Conservation (phyloP, 345 rosid species). For the Gossypium herbaceum region DNA sequence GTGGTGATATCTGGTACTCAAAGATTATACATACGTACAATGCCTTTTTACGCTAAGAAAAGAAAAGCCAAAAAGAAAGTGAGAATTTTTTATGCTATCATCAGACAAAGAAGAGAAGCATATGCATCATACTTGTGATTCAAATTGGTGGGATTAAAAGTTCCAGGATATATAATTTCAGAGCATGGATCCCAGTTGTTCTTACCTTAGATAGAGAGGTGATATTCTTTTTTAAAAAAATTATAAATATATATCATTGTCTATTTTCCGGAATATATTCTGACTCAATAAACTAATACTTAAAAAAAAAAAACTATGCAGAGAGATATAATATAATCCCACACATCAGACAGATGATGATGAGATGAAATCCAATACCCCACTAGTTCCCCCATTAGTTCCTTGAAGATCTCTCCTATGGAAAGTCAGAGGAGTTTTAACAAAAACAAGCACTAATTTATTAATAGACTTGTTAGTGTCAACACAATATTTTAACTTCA, state of each 20-base stretch:
- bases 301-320: neutral
- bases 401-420: neutral
- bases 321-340: neutral
- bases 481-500: too few species aligned
- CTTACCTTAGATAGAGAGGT: neutral
- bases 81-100: neutral
- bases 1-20: constrained; percentile 6
- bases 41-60: neutral
- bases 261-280: constrained; percentile 10
- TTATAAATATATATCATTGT: neutral
- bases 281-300: neutral
- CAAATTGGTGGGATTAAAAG: constrained; percentile 15
- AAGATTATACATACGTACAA: neutral
- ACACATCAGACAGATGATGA: constrained; percentile 2
- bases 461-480: neutral
- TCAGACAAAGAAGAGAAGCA: constrained; percentile 13
- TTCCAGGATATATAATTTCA: neutral
- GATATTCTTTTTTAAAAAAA: neutral
- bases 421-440: neutral
- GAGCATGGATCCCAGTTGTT: neutral
- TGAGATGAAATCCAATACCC: neutral
- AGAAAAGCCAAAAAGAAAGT: neutral
- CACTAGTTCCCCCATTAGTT: neutral
- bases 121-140: constrained; percentile 4
- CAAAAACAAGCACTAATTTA: neutral